These are phyloP conservation scores for Colletotrichum lentis DNA, from an alignment of 2,329 filamentous ascomycete species.

Conservation along the genomic window DNA sequence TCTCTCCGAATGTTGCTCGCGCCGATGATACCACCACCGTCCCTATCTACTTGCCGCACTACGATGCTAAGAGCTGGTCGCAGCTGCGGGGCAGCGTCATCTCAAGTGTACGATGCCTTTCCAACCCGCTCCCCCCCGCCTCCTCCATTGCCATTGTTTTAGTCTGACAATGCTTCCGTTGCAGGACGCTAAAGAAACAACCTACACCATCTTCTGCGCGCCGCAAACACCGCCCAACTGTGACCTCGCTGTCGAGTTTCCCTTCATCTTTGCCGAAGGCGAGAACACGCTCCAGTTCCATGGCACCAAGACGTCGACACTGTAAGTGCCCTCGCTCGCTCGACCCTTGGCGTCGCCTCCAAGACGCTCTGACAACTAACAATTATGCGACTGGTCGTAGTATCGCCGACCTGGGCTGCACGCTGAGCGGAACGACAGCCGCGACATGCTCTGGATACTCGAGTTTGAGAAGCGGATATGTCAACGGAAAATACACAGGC, in stretches of 20 bases:
- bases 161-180: slow-evolving; percentile 20
- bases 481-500: slow-evolving; percentile 51
- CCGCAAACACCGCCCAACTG: slow-evolving; percentile 52
- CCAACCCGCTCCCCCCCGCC: neutral
- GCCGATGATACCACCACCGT: slow-evolving; percentile 49
- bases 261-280: slow-evolving; percentile 58
- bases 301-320: slow-evolving; percentile 53
- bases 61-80: slow-evolving; percentile 53
- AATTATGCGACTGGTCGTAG: slow-evolving; percentile 42
- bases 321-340: slow-evolving; percentile 46
- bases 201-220: slow-evolving; percentile 60
- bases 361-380: neutral
- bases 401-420: slow-evolving; percentile 55
- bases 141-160: neutral
- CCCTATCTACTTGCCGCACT: slow-evolving; percentile 57
- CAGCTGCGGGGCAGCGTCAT: slow-evolving; percentile 57
- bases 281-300: slow-evolving; percentile 55
- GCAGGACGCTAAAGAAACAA: slow-evolving; percentile 53
- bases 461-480: slow-evolving; percentile 52
- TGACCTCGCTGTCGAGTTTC: slow-evolving; percentile 56
- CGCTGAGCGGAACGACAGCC: slow-evolving; percentile 52
- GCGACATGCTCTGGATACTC: slow-evolving; percentile 60
- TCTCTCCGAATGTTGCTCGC: slow-evolving; percentile 16
- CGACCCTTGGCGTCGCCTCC: slow-evolving; percentile 4
- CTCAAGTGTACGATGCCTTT: slow-evolving; percentile 47